A percentile compares a stretch with the other conserved stretches of the same genome.
Conservation (phyloP, 345 rosid species). For the Durio zibethinus region DNA sequence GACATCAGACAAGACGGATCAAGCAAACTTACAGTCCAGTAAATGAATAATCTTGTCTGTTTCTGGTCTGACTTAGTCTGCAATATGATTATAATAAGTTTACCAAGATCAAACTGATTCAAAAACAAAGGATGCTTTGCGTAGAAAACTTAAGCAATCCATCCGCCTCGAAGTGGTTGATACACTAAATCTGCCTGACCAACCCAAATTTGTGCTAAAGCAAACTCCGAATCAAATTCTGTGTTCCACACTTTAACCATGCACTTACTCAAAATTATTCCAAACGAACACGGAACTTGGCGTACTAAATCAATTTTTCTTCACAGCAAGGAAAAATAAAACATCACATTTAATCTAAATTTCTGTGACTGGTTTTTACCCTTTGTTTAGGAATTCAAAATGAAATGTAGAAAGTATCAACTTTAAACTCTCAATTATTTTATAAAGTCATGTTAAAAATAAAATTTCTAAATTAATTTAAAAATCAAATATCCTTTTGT, state of each 20-base stretch:
- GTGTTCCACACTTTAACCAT: slow-evolving; percentile 27
- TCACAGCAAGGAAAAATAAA: too few species aligned
- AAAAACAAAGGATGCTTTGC: not conserved
- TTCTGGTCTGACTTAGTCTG: not conserved
- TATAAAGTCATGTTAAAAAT: too few species aligned
- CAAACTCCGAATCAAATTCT: not conserved
- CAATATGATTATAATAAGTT: not conserved
- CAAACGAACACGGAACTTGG: slow-evolving; percentile 11
- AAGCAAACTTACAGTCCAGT: slow-evolving; percentile 33
- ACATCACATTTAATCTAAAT: too few species aligned
- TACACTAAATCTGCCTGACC: not conserved
- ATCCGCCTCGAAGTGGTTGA: slow-evolving; percentile 12
- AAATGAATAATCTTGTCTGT: slow-evolving; percentile 13
- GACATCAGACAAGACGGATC: not conserved
- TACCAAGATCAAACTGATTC: not conserved
- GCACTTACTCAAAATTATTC: slow-evolving; percentile 16
- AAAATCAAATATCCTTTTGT: too few species aligned
- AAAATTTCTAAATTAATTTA: too few species aligned
- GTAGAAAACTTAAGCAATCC: slow-evolving; percentile 21
- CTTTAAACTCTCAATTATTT: too few species aligned
- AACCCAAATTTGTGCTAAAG: slow-evolving; percentile 23
- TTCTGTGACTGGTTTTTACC: too few species aligned
- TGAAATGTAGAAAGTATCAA: too few species aligned
- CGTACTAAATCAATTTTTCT: slow-evolving; percentile 11
- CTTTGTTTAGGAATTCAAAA: too few species aligned